Conservation (phyloP, 805 yeast species). For the Suhomyces emberorum region DNA sequence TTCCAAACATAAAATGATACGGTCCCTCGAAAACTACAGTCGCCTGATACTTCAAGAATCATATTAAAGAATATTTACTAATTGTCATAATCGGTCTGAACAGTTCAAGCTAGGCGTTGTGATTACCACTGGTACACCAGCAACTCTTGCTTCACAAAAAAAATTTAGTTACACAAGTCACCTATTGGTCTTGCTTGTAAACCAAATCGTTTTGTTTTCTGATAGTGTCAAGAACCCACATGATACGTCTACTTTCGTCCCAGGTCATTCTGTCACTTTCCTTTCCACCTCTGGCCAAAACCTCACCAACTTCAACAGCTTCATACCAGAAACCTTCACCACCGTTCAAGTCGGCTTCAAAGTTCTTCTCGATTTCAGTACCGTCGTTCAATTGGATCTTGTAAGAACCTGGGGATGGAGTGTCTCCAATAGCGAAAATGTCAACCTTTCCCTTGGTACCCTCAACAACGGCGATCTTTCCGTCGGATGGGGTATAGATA, state of each 20-base stretch:
- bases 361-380: constrained; percentile 5
- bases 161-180: too few relatives aligned
- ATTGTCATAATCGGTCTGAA: too few relatives aligned
- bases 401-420: constrained; percentile 13
- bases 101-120: too few relatives aligned
- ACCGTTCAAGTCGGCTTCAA: constrained; percentile 28
- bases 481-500: constrained; percentile 9
- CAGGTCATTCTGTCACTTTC: constrained; percentile 38
- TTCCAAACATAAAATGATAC: too few relatives aligned
- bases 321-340: constrained; percentile 53
- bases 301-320: constrained; percentile 52
- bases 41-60: too few relatives aligned
- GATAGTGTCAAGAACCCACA: constrained; percentile 47
- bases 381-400: constrained; percentile 21
- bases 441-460: constrained; percentile 11
- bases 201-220: constrained; percentile 42
- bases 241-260: constrained; percentile 45
- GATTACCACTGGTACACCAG: too few relatives aligned
- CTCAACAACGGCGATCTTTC: constrained; percentile 8
- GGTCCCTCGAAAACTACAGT: too few relatives aligned
- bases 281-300: constrained; percentile 36
- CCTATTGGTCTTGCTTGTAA: constrained; percentile 39
- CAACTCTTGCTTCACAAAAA: too few relatives aligned
- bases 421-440: constrained; percentile 10
- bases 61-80: too few relatives aligned